phyloP scores from a whole-genome alignment of 805 yeast genomes.

The Jamesozyma jinghongensis region DNA sequence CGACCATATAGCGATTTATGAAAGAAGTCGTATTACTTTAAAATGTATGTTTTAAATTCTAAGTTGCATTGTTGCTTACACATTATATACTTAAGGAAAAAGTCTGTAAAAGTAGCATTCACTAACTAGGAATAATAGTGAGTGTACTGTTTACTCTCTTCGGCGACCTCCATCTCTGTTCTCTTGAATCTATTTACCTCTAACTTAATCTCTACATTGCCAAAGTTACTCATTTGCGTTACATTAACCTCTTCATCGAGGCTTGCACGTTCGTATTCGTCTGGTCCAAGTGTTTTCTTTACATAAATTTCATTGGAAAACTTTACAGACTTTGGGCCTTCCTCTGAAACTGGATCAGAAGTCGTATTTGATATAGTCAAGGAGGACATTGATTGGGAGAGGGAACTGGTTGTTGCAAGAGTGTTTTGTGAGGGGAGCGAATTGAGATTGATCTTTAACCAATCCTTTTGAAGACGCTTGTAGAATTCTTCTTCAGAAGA shows the following conservation, averaged over 20 bases:
- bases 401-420: background rate
- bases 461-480: slow-evolving; percentile 14
- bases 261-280: slow-evolving; percentile 19
- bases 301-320: slow-evolving; percentile 23
- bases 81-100: too few relatives aligned
- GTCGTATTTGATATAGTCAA: background rate
- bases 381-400: background rate
- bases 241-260: slow-evolving; percentile 12
- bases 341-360: background rate
- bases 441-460: slow-evolving; percentile 18
- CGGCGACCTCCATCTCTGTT: slow-evolving; percentile 61
- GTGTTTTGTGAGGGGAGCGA: background rate
- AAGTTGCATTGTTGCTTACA: too few relatives aligned
- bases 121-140: slow-evolving; percentile 42
- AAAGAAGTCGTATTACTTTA: too few relatives aligned
- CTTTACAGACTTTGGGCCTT: slow-evolving; percentile 9
- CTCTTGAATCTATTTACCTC: slow-evolving; percentile 60
- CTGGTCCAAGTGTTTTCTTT: slow-evolving; percentile 22
- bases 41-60: too few relatives aligned
- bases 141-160: slow-evolving; percentile 49
- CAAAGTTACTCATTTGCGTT: slow-evolving; percentile 5
- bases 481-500: background rate
- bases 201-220: slow-evolving; percentile 37
- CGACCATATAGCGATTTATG: too few relatives aligned
- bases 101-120: too few relatives aligned